Conservation (phyloP, 108 stramenopile species). For the Asterionellopsis glacialis region DNA sequence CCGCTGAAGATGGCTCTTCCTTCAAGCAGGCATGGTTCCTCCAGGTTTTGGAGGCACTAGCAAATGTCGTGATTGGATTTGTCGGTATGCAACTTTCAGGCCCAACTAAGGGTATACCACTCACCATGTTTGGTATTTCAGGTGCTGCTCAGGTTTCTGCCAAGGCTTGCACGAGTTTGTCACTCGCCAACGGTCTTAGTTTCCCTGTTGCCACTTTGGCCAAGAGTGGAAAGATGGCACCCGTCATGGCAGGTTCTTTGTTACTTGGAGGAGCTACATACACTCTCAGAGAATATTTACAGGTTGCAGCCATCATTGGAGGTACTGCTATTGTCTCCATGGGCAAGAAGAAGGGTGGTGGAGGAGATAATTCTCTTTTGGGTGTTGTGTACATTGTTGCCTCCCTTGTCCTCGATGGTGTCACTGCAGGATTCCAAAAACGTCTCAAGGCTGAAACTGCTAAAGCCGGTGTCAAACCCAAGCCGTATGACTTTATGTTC, state of each 20-base stretch:
- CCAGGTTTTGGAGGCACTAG: slow-evolving; percentile 86
- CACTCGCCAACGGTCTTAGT: slow-evolving; percentile 78
- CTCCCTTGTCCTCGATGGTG: slow-evolving; percentile 80
- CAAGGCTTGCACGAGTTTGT: slow-evolving; percentile 88
- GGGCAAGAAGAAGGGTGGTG: slow-evolving; percentile 85
- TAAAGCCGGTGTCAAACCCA: slow-evolving; percentile 84
- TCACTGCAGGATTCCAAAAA: slow-evolving; percentile 90
- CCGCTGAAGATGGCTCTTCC: slow-evolving; percentile 72
- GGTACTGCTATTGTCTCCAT: slow-evolving; percentile 88
- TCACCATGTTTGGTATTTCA: slow-evolving; percentile 79
- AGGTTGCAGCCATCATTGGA: slow-evolving; percentile 87
- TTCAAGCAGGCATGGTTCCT: slow-evolving; percentile 92
- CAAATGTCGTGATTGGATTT: slow-evolving; percentile 87
- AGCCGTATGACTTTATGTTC: slow-evolving; percentile 94
- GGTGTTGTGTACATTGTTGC: slow-evolving; percentile 83
- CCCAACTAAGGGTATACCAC: slow-evolving; percentile 74
- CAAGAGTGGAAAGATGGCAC: slow-evolving; percentile 92
- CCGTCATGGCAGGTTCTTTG: slow-evolving; percentile 88
- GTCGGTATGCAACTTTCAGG: slow-evolving; percentile 80
- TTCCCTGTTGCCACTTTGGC: slow-evolving; percentile 89
- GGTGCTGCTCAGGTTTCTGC: slow-evolving; percentile 88
- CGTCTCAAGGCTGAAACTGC: slow-evolving; percentile 83
- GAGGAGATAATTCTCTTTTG: slow-evolving; percentile 40
- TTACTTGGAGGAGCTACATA: slow-evolving; percentile 86
- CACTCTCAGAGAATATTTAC: slow-evolving; percentile 75